Evolutionary conservation across 768 basidiomycete genomes (phyloP).

Genomic region (Calocybe gangraenosa): DNA sequence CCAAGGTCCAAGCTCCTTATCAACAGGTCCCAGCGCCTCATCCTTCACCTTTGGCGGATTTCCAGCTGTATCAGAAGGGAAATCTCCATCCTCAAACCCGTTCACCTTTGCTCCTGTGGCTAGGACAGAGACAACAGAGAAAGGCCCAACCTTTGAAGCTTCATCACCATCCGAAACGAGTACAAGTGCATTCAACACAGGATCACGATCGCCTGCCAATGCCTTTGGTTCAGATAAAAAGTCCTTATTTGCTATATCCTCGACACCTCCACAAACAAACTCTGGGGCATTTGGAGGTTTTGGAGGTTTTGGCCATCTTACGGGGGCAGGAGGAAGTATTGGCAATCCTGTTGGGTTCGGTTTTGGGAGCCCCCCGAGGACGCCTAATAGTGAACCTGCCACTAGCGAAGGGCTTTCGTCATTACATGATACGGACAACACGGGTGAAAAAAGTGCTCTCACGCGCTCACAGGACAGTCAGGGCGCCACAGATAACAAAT

Average conservation of each 20-base stretch:
- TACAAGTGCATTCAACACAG: background rate
- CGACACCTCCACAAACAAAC: constrained; percentile 11
- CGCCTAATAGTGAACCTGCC: constrained; percentile 14
- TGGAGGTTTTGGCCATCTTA: constrained; percentile 28
- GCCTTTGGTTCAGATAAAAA: constrained; percentile 1
- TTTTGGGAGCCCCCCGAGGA: constrained; percentile 40
- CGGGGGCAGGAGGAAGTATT: constrained; percentile 38
- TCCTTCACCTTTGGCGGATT: background rate
- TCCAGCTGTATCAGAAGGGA: background rate
- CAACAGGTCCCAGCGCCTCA: background rate
- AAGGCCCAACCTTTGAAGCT: constrained; percentile 3
- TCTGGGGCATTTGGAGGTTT: constrained; percentile 23
- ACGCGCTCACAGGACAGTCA: constrained; percentile 13
- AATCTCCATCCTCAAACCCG: background rate
- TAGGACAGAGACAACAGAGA: background rate
- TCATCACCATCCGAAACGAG: constrained; percentile 1
- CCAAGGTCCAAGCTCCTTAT: background rate
- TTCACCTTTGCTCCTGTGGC: constrained; percentile 3
- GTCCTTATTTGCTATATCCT: constrained; percentile 4
- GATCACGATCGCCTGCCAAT: background rate
- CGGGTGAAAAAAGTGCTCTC: constrained; percentile 7
- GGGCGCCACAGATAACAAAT: constrained; percentile 18
- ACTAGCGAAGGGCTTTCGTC: background rate
- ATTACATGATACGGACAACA: constrained; percentile 4
- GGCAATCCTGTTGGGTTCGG: constrained; percentile 65